Evolutionary conservation across 192 early-diverging fungal species (phyloP).

Genomic region (Coemansia umbellata): DNA sequence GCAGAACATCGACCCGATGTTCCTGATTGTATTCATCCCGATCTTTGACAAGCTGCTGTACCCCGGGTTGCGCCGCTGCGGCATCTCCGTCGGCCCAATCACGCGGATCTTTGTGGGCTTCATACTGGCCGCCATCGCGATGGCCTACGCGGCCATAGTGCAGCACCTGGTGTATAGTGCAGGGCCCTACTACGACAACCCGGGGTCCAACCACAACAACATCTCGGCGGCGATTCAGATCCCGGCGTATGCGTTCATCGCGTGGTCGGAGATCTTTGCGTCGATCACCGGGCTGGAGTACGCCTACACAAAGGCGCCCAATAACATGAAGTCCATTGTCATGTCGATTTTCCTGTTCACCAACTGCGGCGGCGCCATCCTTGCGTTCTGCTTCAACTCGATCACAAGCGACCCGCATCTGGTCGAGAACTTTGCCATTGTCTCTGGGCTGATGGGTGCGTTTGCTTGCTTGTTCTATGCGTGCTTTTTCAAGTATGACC

Average conservation of each 20-base stretch:
- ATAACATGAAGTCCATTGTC: slow-evolving; percentile 64
- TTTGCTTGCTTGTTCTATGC: slow-evolving; percentile 21
- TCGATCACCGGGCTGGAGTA: slow-evolving; percentile 68
- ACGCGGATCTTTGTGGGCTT: slow-evolving; percentile 67
- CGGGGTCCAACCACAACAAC: slow-evolving; percentile 49
- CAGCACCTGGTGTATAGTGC: slow-evolving; percentile 61
- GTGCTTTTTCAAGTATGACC: slow-evolving; percentile 30
- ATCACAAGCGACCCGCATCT: slow-evolving; percentile 58
- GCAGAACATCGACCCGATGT: slow-evolving; percentile 64
- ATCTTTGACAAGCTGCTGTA: slow-evolving; percentile 62
- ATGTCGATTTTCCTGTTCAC: slow-evolving; percentile 67
- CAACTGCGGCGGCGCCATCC: slow-evolving; percentile 52
- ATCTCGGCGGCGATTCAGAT: slow-evolving; percentile 58
- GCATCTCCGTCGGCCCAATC: slow-evolving; percentile 57
- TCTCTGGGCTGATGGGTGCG: slow-evolving; percentile 15
- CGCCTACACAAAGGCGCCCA: slow-evolving; percentile 63
- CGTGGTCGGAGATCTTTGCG: slow-evolving; percentile 65
- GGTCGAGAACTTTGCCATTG: slow-evolving; percentile 20
- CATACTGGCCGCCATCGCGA: slow-evolving; percentile 53
- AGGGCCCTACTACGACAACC: slow-evolving; percentile 52
- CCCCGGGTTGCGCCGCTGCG: slow-evolving; percentile 54
- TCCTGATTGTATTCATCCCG: slow-evolving; percentile 66
- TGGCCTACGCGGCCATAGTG: slow-evolving; percentile 60
- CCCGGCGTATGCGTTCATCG: slow-evolving; percentile 59
- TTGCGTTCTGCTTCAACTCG: slow-evolving; percentile 58